These are phyloP conservation scores for Tulasnella sp. DNA, from an alignment of 768 basidiomycete species.

Conservation along the genomic window DNA sequence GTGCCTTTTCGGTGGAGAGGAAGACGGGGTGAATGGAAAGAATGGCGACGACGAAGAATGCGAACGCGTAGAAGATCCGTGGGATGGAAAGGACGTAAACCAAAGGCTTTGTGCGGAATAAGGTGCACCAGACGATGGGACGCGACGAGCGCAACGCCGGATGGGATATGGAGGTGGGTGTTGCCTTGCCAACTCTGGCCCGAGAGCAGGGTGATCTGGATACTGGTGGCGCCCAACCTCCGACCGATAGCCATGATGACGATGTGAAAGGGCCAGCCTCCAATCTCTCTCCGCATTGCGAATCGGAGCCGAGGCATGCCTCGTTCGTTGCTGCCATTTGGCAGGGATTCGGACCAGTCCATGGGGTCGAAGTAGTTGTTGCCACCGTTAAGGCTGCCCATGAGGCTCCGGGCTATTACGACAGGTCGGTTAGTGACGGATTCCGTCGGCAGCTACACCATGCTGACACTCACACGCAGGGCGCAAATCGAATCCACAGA, in stretches of 20 bases:
- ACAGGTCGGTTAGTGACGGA: not conserved
- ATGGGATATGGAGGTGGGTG: conserved; percentile 82
- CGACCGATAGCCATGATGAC: conserved; percentile 82
- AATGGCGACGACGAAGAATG: conserved; percentile 85
- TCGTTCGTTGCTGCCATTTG: conserved; percentile 41
- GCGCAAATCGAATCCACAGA: conserved; percentile 47
- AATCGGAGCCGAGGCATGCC: conserved; percentile 85
- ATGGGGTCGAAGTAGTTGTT: conserved; percentile 40
- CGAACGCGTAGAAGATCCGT: conserved; percentile 85
- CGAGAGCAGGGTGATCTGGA: conserved; percentile 91
- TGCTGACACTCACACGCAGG: conserved; percentile 55
- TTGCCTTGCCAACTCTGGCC: conserved; percentile 78
- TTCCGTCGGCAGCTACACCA: not conserved
- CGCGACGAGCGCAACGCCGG: conserved; percentile 75
- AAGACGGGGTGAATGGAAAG: conserved; percentile 64
- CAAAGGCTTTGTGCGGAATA: conserved; percentile 84
- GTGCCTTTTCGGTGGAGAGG: conserved; percentile 50
- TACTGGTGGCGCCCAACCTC: conserved; percentile 86
- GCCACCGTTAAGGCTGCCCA: conserved; percentile 25
- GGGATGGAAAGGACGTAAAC: conserved; percentile 78
- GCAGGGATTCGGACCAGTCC: conserved; percentile 39
- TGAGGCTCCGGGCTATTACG: conserved; percentile 40
- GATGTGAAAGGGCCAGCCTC: conserved; percentile 86
- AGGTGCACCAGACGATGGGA: conserved; percentile 82
- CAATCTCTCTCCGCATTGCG: conserved; percentile 67